Base-by-base conservation (phyloP, 1,284 basidiomycete species). In the Papiliotrema terrestris region DNA sequence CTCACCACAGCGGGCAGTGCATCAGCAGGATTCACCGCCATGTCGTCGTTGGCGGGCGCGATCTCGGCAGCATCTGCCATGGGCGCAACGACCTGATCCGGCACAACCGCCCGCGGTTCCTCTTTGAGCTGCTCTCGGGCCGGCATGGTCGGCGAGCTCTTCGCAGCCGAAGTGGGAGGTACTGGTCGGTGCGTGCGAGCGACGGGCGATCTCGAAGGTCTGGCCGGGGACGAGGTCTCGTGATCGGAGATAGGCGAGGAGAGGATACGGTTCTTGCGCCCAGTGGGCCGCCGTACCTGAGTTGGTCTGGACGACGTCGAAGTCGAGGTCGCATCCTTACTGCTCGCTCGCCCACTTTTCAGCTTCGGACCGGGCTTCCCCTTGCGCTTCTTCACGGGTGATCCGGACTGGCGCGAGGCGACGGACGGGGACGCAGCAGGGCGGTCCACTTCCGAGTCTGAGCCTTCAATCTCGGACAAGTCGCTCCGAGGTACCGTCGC, bases 401-500 rank as follows among this genome's bases (percentile, higher is more conserved):
- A 32, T 4, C 6, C 11, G 29, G 29, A 32, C 29, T 32, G 5
- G 29, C 29, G 29, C 29, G 29, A 32, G 6, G 29, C 17, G 11
- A 32, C 23, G 46, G 46, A 15, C 23, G 14, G 8, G 23, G 20
- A 3, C 23, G 35, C 13, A 4, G 19, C n/a, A 13, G 22, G 37
- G 35, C 48, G 25, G 55, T 50, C 11, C 51, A 56, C 14, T 52
- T 56, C 3, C 54, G 51, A 5, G 52, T 49, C 19, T 49, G 54
- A 19, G 3, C 52, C 43, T 1, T 55, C 50, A 13, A 15, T 50
- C 6, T 58, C 63, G 9, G 64, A 66, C 38, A 64, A 60, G 6
- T 62, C 46, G 5, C 58, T 60, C 29, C 61, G 62, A 1, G 58
- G 63, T 6, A 69, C 49, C 2, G 72, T 73, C 26, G 61, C 58